Base-by-base conservation (phyloP, 2,329 filamentous ascomycete genomes). In the Trichoderma sp. region DNA sequence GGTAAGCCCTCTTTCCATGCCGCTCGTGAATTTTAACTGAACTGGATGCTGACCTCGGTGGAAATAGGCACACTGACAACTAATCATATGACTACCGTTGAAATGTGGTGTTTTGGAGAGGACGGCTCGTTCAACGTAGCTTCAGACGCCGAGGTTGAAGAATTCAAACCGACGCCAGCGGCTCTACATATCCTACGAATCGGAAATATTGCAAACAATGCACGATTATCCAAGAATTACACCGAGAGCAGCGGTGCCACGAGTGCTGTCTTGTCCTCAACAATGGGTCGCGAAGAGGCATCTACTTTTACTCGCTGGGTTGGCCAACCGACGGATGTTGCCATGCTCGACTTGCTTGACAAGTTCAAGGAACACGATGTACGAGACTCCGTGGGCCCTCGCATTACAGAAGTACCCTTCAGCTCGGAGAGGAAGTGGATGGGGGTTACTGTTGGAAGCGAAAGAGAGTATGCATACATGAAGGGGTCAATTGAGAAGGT, bases 351-450 rank as follows among this genome's bases (percentile, higher is more conserved):
- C 81, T 85, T 99, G 66, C 85, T 99, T 39, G 97, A 99, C 82
- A 88, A 90, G 28, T 96, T 97, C 79, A 92, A 92, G 72, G 95
- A 98, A 80, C 93, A 97, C 75, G 96, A 99, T 81, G 90, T 97
- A 59, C 91, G 97, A 73, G 92, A 96, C 61, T 91, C 93, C 11
- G 89, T 97, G 68, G 94, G 94, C n/a, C 87, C 88, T 36, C 92
- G 95, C 63, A 88, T 92, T 36, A 90, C 90, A 57, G 96, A 99
- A 80, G 95, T 93, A 0, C 95, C 96, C 0, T 99, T 99, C 81
- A 98, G 95, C 79, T 99, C 96, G 1, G 94, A 97, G 79, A 89
- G 95, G 71, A 99, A 99, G 82, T 99, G 95, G 95, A 99, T 99
- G 97, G 97, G 97, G 39, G 95, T 98, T 32, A 92, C 94, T 2